These are phyloP conservation scores for Allantophomopsis lycopodina DNA, from an alignment of 2,329 filamentous ascomycete genomes.

Conservation along the genomic window DNA sequence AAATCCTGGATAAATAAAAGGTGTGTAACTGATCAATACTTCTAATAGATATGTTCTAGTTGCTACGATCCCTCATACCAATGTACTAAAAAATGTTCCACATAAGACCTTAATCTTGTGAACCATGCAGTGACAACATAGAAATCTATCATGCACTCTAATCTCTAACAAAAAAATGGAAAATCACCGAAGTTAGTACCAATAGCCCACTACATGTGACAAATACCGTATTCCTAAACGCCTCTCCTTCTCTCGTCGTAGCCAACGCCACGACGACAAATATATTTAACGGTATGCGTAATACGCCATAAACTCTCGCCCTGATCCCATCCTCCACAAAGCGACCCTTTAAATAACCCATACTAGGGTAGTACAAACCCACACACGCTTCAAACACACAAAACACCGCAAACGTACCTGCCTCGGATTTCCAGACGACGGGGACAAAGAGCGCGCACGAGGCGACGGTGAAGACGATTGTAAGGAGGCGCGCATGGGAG, in stretches of 20 bases:
- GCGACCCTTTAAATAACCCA: conserved; percentile 37
- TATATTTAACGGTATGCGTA: conserved; percentile 43
- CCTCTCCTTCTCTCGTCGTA: conserved; percentile 27
- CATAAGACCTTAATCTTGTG: too few species aligned
- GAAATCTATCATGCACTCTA: neutral
- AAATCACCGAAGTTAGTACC: conserved; percentile 11
- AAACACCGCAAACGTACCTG: conserved; percentile 37
- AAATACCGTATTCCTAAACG: conserved; percentile 17
- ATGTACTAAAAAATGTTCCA: too few species aligned
- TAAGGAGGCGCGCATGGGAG: conserved; percentile 17
- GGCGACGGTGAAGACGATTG: conserved; percentile 24
- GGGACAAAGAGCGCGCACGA: conserved; percentile 25
- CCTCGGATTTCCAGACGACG: conserved; percentile 26
- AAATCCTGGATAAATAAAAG: too few species aligned
- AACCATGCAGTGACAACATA: too few species aligned
- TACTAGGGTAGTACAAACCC: conserved; percentile 42
- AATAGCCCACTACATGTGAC: conserved; percentile 16
- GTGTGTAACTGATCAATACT: too few species aligned
- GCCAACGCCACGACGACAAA: conserved; percentile 37
- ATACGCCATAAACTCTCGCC: conserved; percentile 38
- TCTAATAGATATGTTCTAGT: too few species aligned
- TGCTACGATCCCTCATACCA: too few species aligned
- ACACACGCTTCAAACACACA: conserved; percentile 42
- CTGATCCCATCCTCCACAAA: conserved; percentile 38
- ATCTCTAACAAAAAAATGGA: conserved; percentile 11